These are phyloP conservation scores for Exobasidium rhododendri DNA, from an alignment of 1,284 basidiomycete species.

Conservation along the genomic window DNA sequence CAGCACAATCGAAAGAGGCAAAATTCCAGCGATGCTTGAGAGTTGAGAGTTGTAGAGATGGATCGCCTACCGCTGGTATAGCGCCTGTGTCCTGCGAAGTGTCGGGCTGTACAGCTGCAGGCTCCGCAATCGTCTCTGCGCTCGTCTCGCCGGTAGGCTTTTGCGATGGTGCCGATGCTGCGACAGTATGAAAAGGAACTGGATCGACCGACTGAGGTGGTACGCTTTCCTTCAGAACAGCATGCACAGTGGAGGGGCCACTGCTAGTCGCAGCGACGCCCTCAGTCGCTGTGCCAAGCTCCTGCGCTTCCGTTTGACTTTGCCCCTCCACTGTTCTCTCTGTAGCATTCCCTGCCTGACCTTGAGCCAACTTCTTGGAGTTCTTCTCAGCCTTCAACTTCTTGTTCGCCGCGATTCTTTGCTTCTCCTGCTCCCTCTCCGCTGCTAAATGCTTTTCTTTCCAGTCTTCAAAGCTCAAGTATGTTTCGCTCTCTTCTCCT, in stretches of 20 bases:
- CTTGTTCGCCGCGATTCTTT: neutral
- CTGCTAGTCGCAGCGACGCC: neutral
- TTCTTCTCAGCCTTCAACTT: neutral
- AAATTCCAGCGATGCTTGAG: slow-evolving; percentile 72
- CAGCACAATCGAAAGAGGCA: slow-evolving; percentile 86
- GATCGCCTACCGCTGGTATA: slow-evolving; percentile 28
- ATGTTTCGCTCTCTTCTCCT: slow-evolving; percentile 14
- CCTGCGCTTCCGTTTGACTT: neutral
- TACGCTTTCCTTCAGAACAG: neutral
- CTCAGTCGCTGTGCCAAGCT: too few species aligned
- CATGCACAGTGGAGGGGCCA: neutral
- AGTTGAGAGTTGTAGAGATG: slow-evolving; percentile 27
- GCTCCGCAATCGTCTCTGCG: neutral
- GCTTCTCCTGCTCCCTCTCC: slow-evolving; percentile 13
- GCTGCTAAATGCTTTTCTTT: slow-evolving; percentile 1
- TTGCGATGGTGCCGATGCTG: neutral
- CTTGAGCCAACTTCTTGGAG: neutral
- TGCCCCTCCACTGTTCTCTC: neutral
- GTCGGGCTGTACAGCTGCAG: neutral
- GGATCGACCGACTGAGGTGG: neutral
- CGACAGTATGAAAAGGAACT: neutral
- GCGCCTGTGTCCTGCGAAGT: neutral
- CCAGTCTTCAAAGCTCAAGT: slow-evolving; percentile 18
- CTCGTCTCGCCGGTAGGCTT: slow-evolving; percentile 9
- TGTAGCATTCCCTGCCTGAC: neutral